Percentiles rank a stretch among this genome's conserved stretches.
Conservation (phyloP, 345 rosid genomes). For the Acer saccharum region DNA sequence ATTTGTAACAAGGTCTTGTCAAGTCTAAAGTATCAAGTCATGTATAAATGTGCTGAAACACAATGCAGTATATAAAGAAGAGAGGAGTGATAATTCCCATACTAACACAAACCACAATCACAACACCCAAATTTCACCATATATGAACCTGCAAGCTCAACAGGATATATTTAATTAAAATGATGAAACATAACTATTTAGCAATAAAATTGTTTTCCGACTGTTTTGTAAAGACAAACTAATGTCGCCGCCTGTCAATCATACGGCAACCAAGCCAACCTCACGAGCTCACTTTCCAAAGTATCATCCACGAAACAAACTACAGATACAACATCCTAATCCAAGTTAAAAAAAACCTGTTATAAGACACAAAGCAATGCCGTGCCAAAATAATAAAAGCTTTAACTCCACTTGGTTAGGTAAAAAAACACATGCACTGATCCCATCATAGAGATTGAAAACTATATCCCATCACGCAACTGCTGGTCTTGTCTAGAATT, state of each 20-base stretch:
- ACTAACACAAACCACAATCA: not conserved
- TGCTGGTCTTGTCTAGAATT: not conserved
- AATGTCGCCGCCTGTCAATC: not conserved
- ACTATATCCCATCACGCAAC: slow-evolving; percentile 9
- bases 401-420: slow-evolving; percentile 16
- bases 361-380: not conserved
- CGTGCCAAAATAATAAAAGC: slow-evolving; percentile 1
- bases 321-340: slow-evolving; percentile 22
- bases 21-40: no score
- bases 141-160: not conserved
- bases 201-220: not conserved
- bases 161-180: not conserved
- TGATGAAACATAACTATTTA: not conserved
- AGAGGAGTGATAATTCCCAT: no score
- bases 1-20: no score
- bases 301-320: slow-evolving; percentile 5
- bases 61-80: no score
- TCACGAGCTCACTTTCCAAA: slow-evolving; percentile 1
- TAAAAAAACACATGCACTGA: slow-evolving; percentile 10
- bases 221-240: not conserved
- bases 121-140: not conserved
- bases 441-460: slow-evolving; percentile 15
- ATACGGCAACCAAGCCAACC: not conserved
- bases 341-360: slow-evolving; percentile 5
- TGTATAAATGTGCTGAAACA: no score